phyloP scores from a whole-genome alignment of 129 eudicot species.

The Pulicaria dysenterica region DNA sequence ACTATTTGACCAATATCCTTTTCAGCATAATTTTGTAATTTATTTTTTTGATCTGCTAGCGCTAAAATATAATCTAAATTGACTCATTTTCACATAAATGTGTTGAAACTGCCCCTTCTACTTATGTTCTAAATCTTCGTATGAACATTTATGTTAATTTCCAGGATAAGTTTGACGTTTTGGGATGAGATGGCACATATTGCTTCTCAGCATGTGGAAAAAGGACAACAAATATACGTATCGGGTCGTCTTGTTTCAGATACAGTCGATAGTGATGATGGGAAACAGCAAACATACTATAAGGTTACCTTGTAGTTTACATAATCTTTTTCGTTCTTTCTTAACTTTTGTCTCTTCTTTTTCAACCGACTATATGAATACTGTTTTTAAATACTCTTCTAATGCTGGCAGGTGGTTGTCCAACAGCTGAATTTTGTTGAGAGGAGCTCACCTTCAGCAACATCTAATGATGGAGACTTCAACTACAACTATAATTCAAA shows the following conservation, averaged over 20 bases:
- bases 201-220: slow-evolving; percentile 83
- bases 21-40: neutral
- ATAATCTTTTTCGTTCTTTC: neutral
- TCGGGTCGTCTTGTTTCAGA: slow-evolving; percentile 84
- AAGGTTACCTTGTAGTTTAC: slow-evolving; percentile 49
- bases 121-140: neutral
- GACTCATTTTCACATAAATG: neutral
- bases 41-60: neutral
- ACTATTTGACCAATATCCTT: neutral
- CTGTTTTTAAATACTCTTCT: neutral
- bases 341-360: neutral
- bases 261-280: slow-evolving; percentile 72
- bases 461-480: slow-evolving; percentile 60
- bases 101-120: neutral
- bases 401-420: slow-evolving; percentile 75
- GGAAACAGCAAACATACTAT: slow-evolving; percentile 78
- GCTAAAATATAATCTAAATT: slow-evolving; percentile 2
- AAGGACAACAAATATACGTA: slow-evolving; percentile 79
- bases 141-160: slow-evolving; percentile 18
- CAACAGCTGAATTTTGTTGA: slow-evolving; percentile 82
- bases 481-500: slow-evolving; percentile 31
- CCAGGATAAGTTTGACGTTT: slow-evolving; percentile 84
- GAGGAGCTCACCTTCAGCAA: slow-evolving; percentile 42
- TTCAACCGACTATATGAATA: neutral
- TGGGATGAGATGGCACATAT: slow-evolving; percentile 93